Base-by-base conservation (phyloP, 208 protist species). In the Plasmodiophora brassicae region DNA sequence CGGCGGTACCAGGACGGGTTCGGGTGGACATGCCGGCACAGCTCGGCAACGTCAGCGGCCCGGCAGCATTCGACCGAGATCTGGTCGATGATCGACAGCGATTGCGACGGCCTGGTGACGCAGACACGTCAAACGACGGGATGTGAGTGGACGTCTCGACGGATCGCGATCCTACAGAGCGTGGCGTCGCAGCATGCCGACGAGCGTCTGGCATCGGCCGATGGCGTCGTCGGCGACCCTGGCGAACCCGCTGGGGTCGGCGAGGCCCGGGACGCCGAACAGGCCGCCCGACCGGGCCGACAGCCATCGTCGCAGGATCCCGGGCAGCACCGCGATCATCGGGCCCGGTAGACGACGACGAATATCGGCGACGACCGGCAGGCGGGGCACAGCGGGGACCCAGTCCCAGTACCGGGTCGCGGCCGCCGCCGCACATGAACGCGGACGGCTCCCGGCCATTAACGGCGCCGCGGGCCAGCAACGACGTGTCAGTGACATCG, bases 61-160 rank as follows among this genome's bases (percentile, higher is more conserved):
- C 65, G n/a, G n/a, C 65, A 78, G n/a, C 65, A 78, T 78, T 78
- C 65, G 41, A 44, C n/a, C 5, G 65, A 78, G 5, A 78, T 78
- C n/a, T 78, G 65, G 41, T 78, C 65, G 5, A 78, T 32, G 32
- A 78, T 44, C 41, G 10, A 38, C 5, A 78, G 65, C 65, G 65
- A 78, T 78, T 32, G 10, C 20, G 20, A 78, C 5, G 65, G 20
- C 32, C 5, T 38, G n/a, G n/a, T 5, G 41, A 32, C 5, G n/a
- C 5, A 78, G 65, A 78, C 20, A 32, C 32, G 32, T 38, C 25
- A 14, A 57, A 57, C 14, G 25, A 14, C 50, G 50, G 25, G 50
- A 14, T 28, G 25, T 25, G 20, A 57, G 25, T 57, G 20, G 50
- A 57, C 50, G 25, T 28, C 25, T 57, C 25, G 25, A 28, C 25